Evolutionary conservation across 306 rosid genomes (phyloP), one percentile per base, ranked within the genome.

Genomic region (Quercus glauca): DNA sequence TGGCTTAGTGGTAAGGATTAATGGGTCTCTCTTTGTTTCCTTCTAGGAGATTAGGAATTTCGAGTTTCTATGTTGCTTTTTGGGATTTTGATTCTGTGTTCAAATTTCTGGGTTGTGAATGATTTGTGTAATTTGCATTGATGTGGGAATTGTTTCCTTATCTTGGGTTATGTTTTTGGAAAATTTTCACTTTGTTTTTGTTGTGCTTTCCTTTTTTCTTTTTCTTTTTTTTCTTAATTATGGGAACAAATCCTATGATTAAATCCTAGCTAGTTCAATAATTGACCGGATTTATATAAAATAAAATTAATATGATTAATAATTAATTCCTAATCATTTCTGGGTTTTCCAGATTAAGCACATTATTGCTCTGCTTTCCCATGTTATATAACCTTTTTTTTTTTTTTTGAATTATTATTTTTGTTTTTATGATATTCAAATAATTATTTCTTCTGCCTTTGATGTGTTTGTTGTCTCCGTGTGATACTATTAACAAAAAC

Each of bases 1-100:
- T 76, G 81, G 76, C 84, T 85, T 79, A 60, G 82, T 82, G 94
- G 97, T 92, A 83, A 84, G 77, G 70, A 55, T 77, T 35, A 64
- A 20, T 69, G 79, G 65, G 51, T 5, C 13, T 75, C 49, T 71
- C 45, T 14, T n/a, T 9, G n/a, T 28, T 81, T 81, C 49, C 23
- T 55, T 45, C 11, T 68, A 9, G 45, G 52, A 29, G 74, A 8
- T 69, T 7, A 11, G 9, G 41, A 12, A 18, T 35, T 18, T 49
- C 3, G 53, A 49, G 45, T 12, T 49, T 49, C 17, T 8, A 41
- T 8, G 12, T 41, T 41, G 9, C 31, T 18, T n/a, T 73, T 14
- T 28, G 9, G 26, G 20, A 57, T n/a, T 6, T 4, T 0, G 31
- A 20, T 19, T 72, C 15, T 23, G 20, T 35, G 28, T 19, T 19